Conservation (phyloP, 345 rosid genomes). For the Rhizophora mangle region DNA sequence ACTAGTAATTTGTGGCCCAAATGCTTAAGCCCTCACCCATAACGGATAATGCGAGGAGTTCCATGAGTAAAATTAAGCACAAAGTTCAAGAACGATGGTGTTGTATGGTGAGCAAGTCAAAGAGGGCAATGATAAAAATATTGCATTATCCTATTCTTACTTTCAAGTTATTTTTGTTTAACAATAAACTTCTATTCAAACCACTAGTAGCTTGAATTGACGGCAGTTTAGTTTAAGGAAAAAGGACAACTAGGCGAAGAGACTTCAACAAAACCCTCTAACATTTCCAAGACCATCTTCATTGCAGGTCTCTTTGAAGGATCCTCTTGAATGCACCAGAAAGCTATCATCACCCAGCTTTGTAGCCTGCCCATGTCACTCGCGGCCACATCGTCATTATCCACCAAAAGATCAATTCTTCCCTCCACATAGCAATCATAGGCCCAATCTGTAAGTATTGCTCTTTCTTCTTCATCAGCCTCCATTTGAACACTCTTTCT, state of each 20-base stretch:
- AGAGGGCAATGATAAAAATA: too few species aligned
- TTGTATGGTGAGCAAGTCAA: too few species aligned
- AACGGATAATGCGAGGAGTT: too few species aligned
- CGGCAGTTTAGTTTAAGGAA: background rate
- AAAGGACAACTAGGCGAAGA: conserved; percentile 11
- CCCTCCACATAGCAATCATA: conserved; percentile 16
- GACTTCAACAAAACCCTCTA: conserved; percentile 22
- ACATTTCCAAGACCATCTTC: conserved; percentile 25
- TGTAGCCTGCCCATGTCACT: conserved; percentile 13
- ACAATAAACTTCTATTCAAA: background rate
- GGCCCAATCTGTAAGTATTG: conserved; percentile 22
- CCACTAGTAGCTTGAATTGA: background rate
- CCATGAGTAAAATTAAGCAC: too few species aligned
- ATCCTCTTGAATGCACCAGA: conserved; percentile 33
- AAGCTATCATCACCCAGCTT: conserved; percentile 18
- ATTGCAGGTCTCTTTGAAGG: conserved; percentile 22
- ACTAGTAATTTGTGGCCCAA: too few species aligned
- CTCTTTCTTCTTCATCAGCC: background rate
- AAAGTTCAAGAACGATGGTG: too few species aligned
- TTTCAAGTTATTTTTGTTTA: background rate
- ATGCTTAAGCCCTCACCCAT: too few species aligned
- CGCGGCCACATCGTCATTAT: conserved; percentile 10
- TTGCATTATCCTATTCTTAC: too few species aligned
- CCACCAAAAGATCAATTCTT: conserved; percentile 10
- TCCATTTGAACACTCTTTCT: conserved; percentile 14